A percentile compares a stretch with the other conserved stretches of the same genome.
Conservation (phyloP, 2,329 filamentous ascomycete genomes). For the Chaetomium olivaceum region DNA sequence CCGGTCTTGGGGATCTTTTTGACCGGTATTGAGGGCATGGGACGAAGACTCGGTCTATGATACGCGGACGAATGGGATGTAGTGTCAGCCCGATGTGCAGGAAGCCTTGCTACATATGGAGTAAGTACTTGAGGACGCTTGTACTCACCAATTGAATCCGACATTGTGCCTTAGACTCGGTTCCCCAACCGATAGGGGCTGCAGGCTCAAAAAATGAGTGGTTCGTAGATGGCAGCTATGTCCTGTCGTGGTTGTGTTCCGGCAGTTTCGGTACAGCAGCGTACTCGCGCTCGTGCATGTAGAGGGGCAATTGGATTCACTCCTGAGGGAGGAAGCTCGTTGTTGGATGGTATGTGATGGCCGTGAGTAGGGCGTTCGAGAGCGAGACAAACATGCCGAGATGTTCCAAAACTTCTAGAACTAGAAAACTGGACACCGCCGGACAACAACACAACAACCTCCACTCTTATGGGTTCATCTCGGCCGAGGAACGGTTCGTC, state of each 20-base stretch:
- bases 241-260: background rate
- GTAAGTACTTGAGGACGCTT: conserved; percentile 29
- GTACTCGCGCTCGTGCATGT: conserved; percentile 2
- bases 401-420: background rate
- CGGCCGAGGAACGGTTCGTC: conserved; percentile 21
- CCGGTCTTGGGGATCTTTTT: conserved; percentile 96
- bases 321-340: background rate
- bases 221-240: background rate
- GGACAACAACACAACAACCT: background rate
- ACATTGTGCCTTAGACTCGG: conserved; percentile 41
- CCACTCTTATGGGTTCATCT: conserved; percentile 20
- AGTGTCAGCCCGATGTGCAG: background rate
- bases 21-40: conserved; percentile 98
- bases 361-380: background rate
- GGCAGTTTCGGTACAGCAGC: conserved; percentile 15
- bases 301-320: conserved; percentile 5
- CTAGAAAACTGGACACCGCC: background rate
- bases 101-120: background rate
- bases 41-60: conserved; percentile 90
- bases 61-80: background rate
- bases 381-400: background rate
- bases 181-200: background rate
- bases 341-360: background rate
- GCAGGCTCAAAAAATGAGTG: background rate
- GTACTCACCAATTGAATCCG: conserved; percentile 54